These are phyloP conservation scores for Astathelohania contejeani DNA, from an alignment of 371 early-diverging fungal species.

Conservation along the genomic window DNA sequence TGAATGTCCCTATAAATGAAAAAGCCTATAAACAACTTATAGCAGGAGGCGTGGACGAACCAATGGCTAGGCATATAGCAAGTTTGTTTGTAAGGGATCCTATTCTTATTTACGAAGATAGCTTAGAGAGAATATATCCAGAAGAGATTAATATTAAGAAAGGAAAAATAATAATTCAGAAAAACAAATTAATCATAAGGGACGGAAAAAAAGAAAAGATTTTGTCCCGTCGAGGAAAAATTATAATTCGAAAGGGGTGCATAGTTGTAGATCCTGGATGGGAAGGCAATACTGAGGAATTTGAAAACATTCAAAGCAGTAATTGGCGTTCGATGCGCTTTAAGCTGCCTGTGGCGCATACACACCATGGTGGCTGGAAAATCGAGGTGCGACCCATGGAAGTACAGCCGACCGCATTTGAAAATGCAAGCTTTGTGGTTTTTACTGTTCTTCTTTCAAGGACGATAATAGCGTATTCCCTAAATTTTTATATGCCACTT, in stretches of 20 bases:
- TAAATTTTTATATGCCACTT: slow-evolving; percentile 86
- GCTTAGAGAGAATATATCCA: slow-evolving; percentile 53
- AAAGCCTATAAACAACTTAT: slow-evolving; percentile 59
- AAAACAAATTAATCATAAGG: neutral
- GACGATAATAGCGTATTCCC: slow-evolving; percentile 66
- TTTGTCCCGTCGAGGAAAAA: neutral
- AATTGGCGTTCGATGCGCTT: slow-evolving; percentile 98
- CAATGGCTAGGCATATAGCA: slow-evolving; percentile 73
- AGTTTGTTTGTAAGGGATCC: slow-evolving; percentile 95
- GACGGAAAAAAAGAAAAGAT: neutral
- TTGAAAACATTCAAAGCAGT: slow-evolving; percentile 81
- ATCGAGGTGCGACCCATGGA: slow-evolving; percentile 95
- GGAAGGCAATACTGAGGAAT: slow-evolving; percentile 24
- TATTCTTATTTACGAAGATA: slow-evolving; percentile 73
- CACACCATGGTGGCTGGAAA: slow-evolving; percentile 71
- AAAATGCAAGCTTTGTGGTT: slow-evolving; percentile 81
- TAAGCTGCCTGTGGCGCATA: slow-evolving; percentile 69
- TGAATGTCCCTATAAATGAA: slow-evolving; percentile 63
- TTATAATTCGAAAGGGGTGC: neutral
- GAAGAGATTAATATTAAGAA: neutral
- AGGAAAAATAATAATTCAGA: neutral
- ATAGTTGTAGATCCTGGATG: neutral
- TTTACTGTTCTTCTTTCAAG: slow-evolving; percentile 76
- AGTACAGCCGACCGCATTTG: slow-evolving; percentile 84
- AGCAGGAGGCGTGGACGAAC: slow-evolving; percentile 64